Conservation (phyloP, 768 basidiomycete species). For the Kwoniella sp. region DNA sequence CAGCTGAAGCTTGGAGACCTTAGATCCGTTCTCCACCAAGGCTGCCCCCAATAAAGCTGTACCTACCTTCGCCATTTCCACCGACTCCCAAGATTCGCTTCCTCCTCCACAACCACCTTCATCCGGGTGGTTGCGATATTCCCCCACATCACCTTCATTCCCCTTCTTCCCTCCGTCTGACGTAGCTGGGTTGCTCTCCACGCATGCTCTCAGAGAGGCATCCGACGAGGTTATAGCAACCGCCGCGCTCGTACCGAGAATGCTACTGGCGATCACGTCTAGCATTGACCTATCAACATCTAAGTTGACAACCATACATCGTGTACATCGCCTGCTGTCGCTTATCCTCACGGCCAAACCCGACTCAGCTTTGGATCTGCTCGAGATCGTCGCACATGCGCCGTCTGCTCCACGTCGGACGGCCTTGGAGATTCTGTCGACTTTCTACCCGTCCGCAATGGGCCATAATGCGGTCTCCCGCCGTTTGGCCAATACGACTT, state of each 20-base stretch:
- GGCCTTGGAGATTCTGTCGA: conserved; percentile 64
- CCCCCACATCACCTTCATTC: conserved; percentile 29
- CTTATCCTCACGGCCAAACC: conserved; percentile 65
- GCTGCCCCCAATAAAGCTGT: conserved; percentile 14
- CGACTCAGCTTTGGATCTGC: conserved; percentile 70
- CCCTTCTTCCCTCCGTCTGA: conserved; percentile 18
- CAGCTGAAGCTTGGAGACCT: too few relatives aligned
- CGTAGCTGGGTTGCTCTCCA: conserved; percentile 55
- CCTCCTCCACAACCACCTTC: conserved; percentile 24
- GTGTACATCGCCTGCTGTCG: conserved; percentile 64
- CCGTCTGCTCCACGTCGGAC: conserved; percentile 62
- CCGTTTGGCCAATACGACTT: conserved; percentile 60
- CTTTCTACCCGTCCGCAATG: conserved; percentile 69
- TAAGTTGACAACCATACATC: conserved; percentile 59
- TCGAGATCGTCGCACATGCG: conserved; percentile 73
- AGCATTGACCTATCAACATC: conserved; percentile 59
- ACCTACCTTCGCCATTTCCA: conserved; percentile 30
- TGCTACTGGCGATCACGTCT: conserved; percentile 68
- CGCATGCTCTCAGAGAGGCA: conserved; percentile 63
- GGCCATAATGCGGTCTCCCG: conserved; percentile 70
- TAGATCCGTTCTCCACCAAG: conserved; percentile 21
- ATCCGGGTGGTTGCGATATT: conserved; percentile 43
- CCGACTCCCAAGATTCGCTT: conserved; percentile 19
- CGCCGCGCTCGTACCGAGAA: conserved; percentile 66
- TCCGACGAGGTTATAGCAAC: conserved; percentile 63